phyloP scores from a whole-genome alignment of 495 filamentous ascomycete species.

The Neurospora sp. region DNA sequence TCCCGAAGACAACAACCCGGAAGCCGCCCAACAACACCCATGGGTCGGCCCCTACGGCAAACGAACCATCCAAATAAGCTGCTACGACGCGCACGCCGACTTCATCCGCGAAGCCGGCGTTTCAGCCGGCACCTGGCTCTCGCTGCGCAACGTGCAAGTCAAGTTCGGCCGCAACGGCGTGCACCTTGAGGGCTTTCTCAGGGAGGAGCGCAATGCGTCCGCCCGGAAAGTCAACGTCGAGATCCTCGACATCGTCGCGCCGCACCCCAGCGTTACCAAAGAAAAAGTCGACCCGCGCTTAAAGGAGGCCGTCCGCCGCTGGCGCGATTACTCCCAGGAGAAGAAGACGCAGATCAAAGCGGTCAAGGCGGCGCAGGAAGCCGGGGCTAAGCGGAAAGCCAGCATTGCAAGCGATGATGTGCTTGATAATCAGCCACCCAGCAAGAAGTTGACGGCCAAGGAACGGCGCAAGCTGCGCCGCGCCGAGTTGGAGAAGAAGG shows the following conservation, averaged over 20 bases:
- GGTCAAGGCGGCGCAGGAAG: constrained; percentile 11
- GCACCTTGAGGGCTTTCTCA: constrained; percentile 62
- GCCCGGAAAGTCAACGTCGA: constrained; percentile 45
- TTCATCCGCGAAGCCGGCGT: constrained; percentile 43
- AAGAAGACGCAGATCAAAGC: constrained; percentile 38
- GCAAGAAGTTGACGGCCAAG: constrained; percentile 26
- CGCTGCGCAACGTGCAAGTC: constrained; percentile 61
- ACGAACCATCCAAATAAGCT: constrained; percentile 58
- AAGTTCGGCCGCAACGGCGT: constrained; percentile 42
- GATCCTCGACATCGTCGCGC: constrained; percentile 14
- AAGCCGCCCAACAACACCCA: neutral
- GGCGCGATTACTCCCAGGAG: constrained; percentile 48
- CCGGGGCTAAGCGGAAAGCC: constrained; percentile 20
- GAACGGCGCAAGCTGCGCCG: constrained; percentile 6
- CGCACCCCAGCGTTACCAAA: neutral
- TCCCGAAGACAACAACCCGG: constrained; percentile 21
- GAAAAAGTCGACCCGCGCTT: constrained; percentile 42
- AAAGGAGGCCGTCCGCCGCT: constrained; percentile 52
- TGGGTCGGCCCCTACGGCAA: constrained; percentile 77
- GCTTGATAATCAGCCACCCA: constrained; percentile 17
- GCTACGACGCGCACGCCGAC: constrained; percentile 58
- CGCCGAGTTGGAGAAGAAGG: constrained; percentile 2
- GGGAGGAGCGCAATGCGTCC: constrained; percentile 42
- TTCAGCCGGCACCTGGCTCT: constrained; percentile 47
- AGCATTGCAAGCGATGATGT: constrained; percentile 14